Evolutionary conservation across 352 stramenopile genomes (phyloP), one percentile per base, ranked within the genome.

Genomic region (Elongisporangium anandrum): DNA sequence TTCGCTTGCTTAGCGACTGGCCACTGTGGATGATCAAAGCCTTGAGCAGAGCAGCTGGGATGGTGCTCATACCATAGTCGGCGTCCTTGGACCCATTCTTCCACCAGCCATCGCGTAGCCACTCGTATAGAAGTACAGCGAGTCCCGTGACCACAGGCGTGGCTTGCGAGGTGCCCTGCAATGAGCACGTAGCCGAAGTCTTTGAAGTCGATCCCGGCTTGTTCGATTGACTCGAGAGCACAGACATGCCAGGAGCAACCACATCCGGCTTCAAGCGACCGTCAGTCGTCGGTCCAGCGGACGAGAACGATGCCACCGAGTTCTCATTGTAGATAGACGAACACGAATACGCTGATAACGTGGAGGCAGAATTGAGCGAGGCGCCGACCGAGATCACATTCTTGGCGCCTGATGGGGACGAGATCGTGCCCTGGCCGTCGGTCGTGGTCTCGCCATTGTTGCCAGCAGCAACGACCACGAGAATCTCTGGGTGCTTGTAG

Each of bases 231-330:
- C 85, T 90, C 21, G 87, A 96, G 16, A 77, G 73, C 12, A 96
- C 63, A 21, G 79, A 73, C 75, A 94, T 93, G 15, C 90, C 90
- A 0, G 90, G 90, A 2, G 84, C 87, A 6, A 96, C 77, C 17
- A 97, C 69, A 22, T 97, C 90, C 13, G 90, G 90, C 64, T 97
- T 97, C 49, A 96, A 68, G 21, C 89, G 75, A 6, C 79, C 79
- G 64, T 97, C 88, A 1, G 71, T 77, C 2, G 89, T 96, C 1
- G 88, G 88, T 0, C 89, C 90, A 15, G 70, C 69, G 16, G 81
- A 94, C 13, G 82, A 95, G 64, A 97, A 97, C 16, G 75, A 88
- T 15, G 87, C 87, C 6, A 97, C 75, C 1, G 86, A 87, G 48
- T 68, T 66, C 23, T 90, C 70, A 52, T 93, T 93, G 55, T 90